A percentile compares a stretch with the other conserved stretches of the same genome.
Conservation (phyloP, 176 grass and related monocot genomes). For the Microstegium vimineum region DNA sequence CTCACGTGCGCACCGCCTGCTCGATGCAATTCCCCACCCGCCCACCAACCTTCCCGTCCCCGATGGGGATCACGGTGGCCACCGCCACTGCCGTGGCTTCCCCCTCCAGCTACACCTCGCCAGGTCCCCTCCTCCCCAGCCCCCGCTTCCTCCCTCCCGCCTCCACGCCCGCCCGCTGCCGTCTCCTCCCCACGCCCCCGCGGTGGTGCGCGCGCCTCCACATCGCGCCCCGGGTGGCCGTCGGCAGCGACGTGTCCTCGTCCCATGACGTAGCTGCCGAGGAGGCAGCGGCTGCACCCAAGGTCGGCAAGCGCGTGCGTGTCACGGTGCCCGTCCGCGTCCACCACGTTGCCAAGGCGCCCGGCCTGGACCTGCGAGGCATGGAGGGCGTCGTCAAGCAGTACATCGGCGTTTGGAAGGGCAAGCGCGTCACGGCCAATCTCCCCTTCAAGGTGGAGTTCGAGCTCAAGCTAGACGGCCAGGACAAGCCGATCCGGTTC, state of each 20-base stretch:
- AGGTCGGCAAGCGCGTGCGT: conserved; percentile 73
- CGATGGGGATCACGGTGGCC: conserved; percentile 32
- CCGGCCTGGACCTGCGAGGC: conserved; percentile 70
- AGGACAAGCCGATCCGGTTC: conserved; percentile 65
- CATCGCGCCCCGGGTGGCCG: conserved; percentile 49
- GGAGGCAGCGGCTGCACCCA: conserved; percentile 50
- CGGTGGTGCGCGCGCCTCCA: conserved; percentile 16
- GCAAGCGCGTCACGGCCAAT: conserved; percentile 76
- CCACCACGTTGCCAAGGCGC: conserved; percentile 80
- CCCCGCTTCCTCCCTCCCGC: conserved; percentile 4
- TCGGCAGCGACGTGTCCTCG: conserved; percentile 44
- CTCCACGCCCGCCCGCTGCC: neutral
- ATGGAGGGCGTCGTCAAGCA: conserved; percentile 82
- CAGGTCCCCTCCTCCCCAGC: conserved; percentile 6
- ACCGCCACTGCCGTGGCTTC: conserved; percentile 29
- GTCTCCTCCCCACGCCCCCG: neutral
- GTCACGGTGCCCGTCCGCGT: conserved; percentile 66
- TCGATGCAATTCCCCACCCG: conserved; percentile 50
- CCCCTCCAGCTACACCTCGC: conserved; percentile 18
- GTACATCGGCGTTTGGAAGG: conserved; percentile 75
- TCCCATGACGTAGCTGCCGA: conserved; percentile 33
- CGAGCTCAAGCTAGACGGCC: conserved; percentile 48
- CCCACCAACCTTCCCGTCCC: conserved; percentile 28
- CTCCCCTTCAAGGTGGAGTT: conserved; percentile 86
- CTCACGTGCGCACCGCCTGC: conserved; percentile 41